A percentile compares a stretch with the other conserved stretches of the same genome.
Evolutionary conservation across 2,329 filamentous ascomycete genomes (phyloP).

Genomic region (Pestalotiopsis sp.): DNA sequence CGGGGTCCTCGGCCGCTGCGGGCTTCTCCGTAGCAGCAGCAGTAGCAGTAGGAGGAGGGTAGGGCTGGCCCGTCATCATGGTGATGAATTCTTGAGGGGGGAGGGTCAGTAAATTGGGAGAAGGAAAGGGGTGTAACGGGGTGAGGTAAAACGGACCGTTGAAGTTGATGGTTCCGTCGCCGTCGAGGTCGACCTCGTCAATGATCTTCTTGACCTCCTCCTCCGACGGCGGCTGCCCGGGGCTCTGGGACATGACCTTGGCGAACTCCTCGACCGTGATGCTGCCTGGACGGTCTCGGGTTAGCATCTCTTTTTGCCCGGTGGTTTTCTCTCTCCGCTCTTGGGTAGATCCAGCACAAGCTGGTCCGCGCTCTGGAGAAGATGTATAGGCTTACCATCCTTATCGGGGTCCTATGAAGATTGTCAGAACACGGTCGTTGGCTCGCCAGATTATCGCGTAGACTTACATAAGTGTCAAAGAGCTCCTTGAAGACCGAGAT

Average conservation of each 20-base stretch:
- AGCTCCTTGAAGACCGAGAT: conserved; percentile 32
- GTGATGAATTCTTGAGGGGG: conserved; percentile 38
- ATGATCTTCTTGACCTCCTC: conserved; percentile 41
- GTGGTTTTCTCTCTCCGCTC: conserved; percentile 5
- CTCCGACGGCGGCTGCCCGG: conserved; percentile 28
- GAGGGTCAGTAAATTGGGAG: background rate
- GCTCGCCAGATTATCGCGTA: background rate
- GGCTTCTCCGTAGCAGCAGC: conserved; percentile 28
- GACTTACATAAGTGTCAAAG: conserved; percentile 31
- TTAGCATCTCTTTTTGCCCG: background rate
- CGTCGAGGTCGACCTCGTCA: conserved; percentile 40
- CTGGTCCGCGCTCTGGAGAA: background rate
- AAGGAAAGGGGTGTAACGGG: background rate
- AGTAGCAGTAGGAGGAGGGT: conserved; percentile 10
- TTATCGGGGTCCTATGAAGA: conserved; percentile 26
- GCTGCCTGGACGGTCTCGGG: conserved; percentile 26
- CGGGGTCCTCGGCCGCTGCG: conserved; percentile 26
- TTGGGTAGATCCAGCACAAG: background rate
- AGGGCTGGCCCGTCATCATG: conserved; percentile 43
- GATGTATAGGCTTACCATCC: conserved; percentile 22
- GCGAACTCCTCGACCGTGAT: conserved; percentile 40
- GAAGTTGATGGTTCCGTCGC: conserved; percentile 41
- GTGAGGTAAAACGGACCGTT: conserved; percentile 27
- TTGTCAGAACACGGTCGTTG: conserved; percentile 3
- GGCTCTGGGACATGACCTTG: conserved; percentile 36